Conservation (phyloP, 23 red algal species). For the Agarophyton chilense region DNA sequence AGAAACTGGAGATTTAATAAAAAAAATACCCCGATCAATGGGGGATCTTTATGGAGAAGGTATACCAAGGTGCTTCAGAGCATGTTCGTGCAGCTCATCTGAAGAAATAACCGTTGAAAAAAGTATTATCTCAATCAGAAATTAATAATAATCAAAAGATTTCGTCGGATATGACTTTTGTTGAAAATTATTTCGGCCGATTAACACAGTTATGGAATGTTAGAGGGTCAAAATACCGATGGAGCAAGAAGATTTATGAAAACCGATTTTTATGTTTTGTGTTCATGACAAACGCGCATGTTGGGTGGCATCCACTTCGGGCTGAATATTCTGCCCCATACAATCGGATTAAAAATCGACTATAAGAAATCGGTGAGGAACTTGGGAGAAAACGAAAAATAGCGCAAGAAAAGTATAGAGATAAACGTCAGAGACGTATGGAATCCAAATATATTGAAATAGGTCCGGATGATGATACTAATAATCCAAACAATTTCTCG, state of each 20-base stretch:
- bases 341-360: not conserved
- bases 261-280: constrained; percentile 16
- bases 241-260: constrained; percentile 4
- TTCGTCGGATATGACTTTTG: not conserved
- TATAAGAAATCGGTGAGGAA: not conserved
- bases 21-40: too few relatives aligned
- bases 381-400: not conserved
- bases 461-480: too few relatives aligned
- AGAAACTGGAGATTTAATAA: not conserved
- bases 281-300: not conserved
- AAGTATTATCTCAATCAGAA: not conserved
- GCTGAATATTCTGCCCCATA: not conserved
- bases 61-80: not conserved
- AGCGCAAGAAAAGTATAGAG: not conserved
- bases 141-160: not conserved
- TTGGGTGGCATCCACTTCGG: not conserved
- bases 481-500: too few relatives aligned
- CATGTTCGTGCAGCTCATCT: not conserved
- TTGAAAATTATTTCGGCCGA: constrained; percentile 10
- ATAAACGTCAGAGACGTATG: not conserved
- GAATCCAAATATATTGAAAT: not conserved
- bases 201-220: not conserved
- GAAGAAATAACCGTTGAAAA: not conserved
- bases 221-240: not conserved
- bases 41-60: not conserved